phyloP scores from a whole-genome alignment of 2,329 filamentous ascomycete genomes.

The Pestalotiopsis sp. region DNA sequence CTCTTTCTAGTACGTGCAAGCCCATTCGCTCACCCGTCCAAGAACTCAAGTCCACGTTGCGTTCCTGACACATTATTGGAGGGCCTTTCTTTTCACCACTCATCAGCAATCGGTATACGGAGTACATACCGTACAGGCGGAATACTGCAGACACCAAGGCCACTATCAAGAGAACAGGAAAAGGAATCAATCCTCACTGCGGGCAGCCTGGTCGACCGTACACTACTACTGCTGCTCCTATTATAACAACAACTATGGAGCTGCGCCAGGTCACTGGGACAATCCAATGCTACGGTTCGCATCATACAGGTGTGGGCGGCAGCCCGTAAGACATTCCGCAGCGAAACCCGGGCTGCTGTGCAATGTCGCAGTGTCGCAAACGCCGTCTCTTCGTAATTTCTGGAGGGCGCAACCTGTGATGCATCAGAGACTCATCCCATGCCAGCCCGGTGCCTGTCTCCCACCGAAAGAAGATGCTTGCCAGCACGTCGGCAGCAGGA shows the following conservation, averaged over 20 bases:
- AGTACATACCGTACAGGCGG: too few species aligned
- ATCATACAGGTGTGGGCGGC: not conserved
- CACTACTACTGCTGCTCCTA: too few species aligned
- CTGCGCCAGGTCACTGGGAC: not conserved
- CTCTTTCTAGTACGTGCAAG: not conserved
- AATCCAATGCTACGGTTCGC: slow-evolving; percentile 5
- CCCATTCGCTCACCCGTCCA: not conserved
- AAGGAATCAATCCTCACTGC: too few species aligned
- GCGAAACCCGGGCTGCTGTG: slow-evolving; percentile 10
- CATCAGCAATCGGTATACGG: not conserved
- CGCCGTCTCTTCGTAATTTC: slow-evolving; percentile 1
- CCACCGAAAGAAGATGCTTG: not conserved
- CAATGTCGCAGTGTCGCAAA: slow-evolving; percentile 15
- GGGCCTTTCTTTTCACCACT: not conserved
- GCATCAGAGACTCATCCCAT: not conserved
- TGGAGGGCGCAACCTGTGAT: not conserved
- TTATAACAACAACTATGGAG: too few species aligned
- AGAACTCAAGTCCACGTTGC: not conserved
- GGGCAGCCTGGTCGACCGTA: not conserved
- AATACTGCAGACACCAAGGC: too few species aligned
- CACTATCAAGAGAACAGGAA: too few species aligned
- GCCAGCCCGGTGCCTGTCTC: not conserved
- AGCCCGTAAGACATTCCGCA: not conserved
- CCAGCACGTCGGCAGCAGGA: not conserved
- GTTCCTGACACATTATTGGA: not conserved